Evolutionary conservation across 805 yeast species (phyloP).

Genomic region (Candida nitratophila): DNA sequence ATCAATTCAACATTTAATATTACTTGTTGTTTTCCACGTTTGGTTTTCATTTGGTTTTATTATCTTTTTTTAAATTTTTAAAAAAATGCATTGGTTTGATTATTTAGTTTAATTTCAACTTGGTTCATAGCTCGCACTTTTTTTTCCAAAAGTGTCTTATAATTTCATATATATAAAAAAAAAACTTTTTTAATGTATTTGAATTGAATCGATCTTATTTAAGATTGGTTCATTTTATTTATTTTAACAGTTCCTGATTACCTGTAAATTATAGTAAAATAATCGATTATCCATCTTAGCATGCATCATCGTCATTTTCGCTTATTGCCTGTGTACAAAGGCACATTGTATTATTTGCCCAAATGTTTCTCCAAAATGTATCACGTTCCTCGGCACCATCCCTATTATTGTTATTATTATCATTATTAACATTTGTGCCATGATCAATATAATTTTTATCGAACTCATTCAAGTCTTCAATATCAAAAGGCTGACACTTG

Average conservation of each 20-base stretch:
- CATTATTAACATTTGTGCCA: no score
- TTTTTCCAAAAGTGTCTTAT: not conserved
- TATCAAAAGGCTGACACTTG: not conserved
- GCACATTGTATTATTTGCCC: no score
- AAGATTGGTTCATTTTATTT: not conserved
- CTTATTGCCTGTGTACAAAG: no score
- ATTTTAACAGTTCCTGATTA: not conserved
- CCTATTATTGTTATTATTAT: not conserved
- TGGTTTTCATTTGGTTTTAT: not conserved
- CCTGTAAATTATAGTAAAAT: no score
- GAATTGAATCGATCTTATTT: not conserved
- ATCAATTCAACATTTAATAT: no score
- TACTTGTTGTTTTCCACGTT: no score
- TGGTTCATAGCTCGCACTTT: slow-evolving; percentile 1
- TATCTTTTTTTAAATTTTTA: not conserved
- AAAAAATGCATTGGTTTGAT: not conserved
- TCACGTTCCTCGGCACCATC: no score
- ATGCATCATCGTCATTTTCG: no score
- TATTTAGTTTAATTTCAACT: not conserved
- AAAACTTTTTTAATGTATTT: not conserved
- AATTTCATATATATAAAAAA: not conserved
- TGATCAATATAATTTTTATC: not conserved
- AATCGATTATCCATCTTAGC: no score
- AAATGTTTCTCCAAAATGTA: not conserved
- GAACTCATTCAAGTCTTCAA: not conserved